Base-by-base conservation (phyloP, 2,329 filamentous ascomycete genomes). In the Verticillium nubilum region DNA sequence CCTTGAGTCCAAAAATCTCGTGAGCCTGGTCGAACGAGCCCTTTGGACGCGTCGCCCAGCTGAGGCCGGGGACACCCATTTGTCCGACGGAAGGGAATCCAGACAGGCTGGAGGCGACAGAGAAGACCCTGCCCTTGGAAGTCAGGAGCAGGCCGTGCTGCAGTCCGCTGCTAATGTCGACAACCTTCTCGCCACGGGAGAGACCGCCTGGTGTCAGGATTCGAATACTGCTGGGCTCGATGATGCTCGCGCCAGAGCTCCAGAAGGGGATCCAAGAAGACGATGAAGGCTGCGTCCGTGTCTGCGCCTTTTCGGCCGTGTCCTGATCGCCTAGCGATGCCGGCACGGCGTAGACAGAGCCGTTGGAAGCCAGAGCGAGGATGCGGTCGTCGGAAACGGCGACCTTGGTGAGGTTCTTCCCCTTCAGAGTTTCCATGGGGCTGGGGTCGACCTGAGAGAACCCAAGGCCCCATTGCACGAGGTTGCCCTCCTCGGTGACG, bases 121-220 rank as follows among this genome's bases (percentile, higher is more conserved):
- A 90, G 74, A 96, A 98, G 33, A 98, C 83, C 47, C 94, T 90
- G 1, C 95, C 95, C 57, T 84, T 85, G 54, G 86, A 92, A 0
- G 94, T 97, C 61, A 97, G 81, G 56, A 99, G 80, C 0, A 98
- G 81, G 31, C 89, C 90, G 72, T 98, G 94, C 69, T 98, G 92
- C 15, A 91, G 80, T 2, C 95, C 95, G 63, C 88, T 86, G 61
- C 86, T 84, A 60, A 98, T 84, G 57, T 91, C 83, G 0, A 84
- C 84, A 7, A 98, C 78, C 60, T 83, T 89, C 73, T 97, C 93
- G 31, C 84, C 85, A 75, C 86, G 87, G 25, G 73, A 75, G 29
- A 95, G 77, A 57, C 81, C 80, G 9, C 76, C 72, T 1, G 91
- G 91, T 15, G 86, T 85, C 58, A 97, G 76, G 25, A 78, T 79